Evolutionary conservation across 192 early-diverging fungal genomes (phyloP).

Genomic region (Phycomyces blakesleeanus): DNA sequence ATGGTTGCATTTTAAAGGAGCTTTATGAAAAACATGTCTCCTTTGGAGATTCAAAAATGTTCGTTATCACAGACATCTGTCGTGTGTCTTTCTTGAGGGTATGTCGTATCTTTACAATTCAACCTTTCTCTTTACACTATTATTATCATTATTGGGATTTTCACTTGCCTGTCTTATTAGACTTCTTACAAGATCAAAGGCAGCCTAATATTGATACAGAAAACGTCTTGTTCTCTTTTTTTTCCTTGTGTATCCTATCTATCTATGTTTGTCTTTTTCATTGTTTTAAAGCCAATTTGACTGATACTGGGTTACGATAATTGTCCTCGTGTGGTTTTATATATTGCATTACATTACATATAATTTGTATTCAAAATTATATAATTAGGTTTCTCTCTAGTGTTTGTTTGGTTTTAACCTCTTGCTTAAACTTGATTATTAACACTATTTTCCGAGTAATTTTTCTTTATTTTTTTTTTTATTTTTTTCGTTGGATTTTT

Average conservation of each 20-base stretch:
- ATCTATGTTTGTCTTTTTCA: neutral
- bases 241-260: too few relatives aligned
- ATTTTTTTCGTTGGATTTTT: too few relatives aligned
- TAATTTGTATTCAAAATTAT: too few relatives aligned
- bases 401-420: conserved; percentile 1
- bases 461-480: too few relatives aligned
- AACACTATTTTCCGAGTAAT: too few relatives aligned
- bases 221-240: too few relatives aligned
- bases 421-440: too few relatives aligned
- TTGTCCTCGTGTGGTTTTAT: neutral
- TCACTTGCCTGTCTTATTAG: too few relatives aligned
- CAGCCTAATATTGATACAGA: too few relatives aligned
- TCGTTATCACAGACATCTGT: neutral
- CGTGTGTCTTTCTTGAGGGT: neutral
- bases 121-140: too few relatives aligned
- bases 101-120: neutral
- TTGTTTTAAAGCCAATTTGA: neutral
- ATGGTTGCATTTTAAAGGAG: conserved; percentile 22
- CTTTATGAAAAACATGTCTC: neutral
- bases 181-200: too few relatives aligned
- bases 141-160: too few relatives aligned
- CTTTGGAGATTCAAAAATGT: neutral
- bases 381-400: neutral
- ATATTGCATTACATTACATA: neutral
- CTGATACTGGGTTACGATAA: neutral